Evolutionary conservation across 139 green algal species (phyloP), one percentile per base, ranked within the genome.

Genomic region (Tetradesmus lagerheimii): DNA sequence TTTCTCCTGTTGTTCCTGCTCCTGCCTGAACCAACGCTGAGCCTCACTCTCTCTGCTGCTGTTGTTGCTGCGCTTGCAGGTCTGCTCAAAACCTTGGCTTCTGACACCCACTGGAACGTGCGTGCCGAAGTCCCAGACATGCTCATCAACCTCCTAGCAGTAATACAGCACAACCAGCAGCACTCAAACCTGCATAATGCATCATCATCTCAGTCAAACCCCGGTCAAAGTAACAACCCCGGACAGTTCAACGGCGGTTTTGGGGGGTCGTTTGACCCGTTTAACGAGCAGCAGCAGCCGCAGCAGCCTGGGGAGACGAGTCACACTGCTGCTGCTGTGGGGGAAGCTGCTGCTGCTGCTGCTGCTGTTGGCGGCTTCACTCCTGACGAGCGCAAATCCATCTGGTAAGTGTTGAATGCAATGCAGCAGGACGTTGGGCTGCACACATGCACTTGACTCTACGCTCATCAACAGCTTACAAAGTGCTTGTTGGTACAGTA

Each of bases 91-190:
- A 35, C 62, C 14, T 64, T 88, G 8, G 62, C 83, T 20, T 20
- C 50, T 15, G 83, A 88, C 64, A 66, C 37, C 9, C 64, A 80
- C 83, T 88, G 83, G 83, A 88, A 88, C 47, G 83, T 88, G 37
- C 76, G 83, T 29, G 83, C 83, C 11, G 83, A 80, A 41, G 38
- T 88, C 0, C 83, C 83, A 57, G 64, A 66, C 11, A 18, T 88
- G 62, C 83, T 88, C 11, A 31, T 62, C 31, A 45, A 64, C n/a
- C 38, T 88, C 1, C 4, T 80, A 11, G 82, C 82, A 38, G 23
- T 79, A 5, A 80, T 38, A 31, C 37, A 80, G 39, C 38, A 77
- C 38, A 38, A 77, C 25, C 82, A 87, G 53, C 57, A 62, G 35
- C 66, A 76, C 4, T n/a, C 57, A 71, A 71, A 31, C 57, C 57